A percentile compares a stretch with the other conserved stretches of the same genome.
Conservation (phyloP, 176 grass and related monocot species). For the Rhynchospora pubera region DNA sequence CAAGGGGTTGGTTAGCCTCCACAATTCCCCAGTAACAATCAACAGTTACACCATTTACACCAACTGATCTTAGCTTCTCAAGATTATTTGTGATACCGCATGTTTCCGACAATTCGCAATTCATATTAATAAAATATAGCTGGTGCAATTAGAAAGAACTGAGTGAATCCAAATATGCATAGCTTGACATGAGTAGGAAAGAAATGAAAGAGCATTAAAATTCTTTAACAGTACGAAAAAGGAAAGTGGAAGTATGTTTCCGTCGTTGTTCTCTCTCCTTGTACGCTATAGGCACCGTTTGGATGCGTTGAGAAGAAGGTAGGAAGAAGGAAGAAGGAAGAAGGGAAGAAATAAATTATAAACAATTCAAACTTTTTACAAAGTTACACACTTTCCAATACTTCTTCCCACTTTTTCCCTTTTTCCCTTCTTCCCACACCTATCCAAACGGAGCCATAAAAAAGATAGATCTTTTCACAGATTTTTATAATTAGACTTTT, state of each 20-base stretch:
- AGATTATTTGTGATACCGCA: slow-evolving; percentile 52
- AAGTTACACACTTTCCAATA: no score
- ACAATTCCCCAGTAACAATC: slow-evolving; percentile 96
- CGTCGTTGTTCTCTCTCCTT: background rate
- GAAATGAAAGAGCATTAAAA: background rate
- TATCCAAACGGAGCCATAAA: no score
- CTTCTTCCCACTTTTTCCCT: no score
- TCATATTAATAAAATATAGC: slow-evolving; percentile 48
- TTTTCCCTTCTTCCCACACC: no score
- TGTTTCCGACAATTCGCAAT: slow-evolving; percentile 51
- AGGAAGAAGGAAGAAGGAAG: no score
- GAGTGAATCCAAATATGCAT: background rate
- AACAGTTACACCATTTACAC: slow-evolving; percentile 81
- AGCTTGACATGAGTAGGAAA: background rate
- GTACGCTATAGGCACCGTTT: no score
- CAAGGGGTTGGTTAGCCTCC: slow-evolving; percentile 41
- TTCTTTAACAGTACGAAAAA: background rate
- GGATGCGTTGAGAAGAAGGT: no score
- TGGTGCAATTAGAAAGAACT: background rate
- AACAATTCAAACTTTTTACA: no score
- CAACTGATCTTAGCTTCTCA: slow-evolving; percentile 48
- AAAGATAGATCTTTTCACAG: no score
- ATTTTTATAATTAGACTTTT: no score
- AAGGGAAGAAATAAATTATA: no score
- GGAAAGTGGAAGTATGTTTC: background rate